Conservation (phyloP, 208 protist species). For the Acanthamoeba royreba region DNA sequence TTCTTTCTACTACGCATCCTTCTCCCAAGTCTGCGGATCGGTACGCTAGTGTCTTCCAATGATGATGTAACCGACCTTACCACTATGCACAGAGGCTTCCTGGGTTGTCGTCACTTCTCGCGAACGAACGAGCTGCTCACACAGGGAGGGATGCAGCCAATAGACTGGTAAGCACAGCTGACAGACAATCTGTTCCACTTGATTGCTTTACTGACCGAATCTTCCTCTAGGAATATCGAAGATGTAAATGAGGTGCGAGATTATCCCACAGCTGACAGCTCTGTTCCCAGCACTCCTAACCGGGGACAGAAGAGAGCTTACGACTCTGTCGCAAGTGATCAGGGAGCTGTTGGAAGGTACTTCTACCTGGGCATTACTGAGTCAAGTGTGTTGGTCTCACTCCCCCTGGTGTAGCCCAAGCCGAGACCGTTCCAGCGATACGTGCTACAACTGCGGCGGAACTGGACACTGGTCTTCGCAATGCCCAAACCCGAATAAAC, state of each 20-base stretch:
- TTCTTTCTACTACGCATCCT: not conserved
- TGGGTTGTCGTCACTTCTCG: slow-evolving; percentile 24
- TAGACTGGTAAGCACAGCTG: slow-evolving; percentile 20
- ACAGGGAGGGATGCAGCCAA: not conserved
- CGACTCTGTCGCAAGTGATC: too few species aligned
- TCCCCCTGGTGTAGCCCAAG: not conserved
- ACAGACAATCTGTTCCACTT: too few species aligned
- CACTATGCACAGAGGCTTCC: not conserved
- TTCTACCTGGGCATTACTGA: too few species aligned
- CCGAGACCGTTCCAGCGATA: not conserved
- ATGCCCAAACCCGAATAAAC: not conserved
- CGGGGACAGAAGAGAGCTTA: too few species aligned
- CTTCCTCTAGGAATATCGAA: not conserved
- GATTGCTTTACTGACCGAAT: too few species aligned
- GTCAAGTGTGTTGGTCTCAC: not conserved
- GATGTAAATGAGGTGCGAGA: not conserved
- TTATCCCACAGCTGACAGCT: not conserved
- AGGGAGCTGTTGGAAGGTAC: too few species aligned
- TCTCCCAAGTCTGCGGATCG: not conserved
- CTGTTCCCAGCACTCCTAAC: not conserved
- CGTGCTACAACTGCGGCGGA: not conserved
- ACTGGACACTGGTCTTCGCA: not conserved
- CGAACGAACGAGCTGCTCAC: not conserved
- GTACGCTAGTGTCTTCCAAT: too few species aligned
- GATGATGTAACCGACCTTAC: too few species aligned